Evolutionary conservation across 179 eudicot species (phyloP).

Genomic region (Silene coronaria): DNA sequence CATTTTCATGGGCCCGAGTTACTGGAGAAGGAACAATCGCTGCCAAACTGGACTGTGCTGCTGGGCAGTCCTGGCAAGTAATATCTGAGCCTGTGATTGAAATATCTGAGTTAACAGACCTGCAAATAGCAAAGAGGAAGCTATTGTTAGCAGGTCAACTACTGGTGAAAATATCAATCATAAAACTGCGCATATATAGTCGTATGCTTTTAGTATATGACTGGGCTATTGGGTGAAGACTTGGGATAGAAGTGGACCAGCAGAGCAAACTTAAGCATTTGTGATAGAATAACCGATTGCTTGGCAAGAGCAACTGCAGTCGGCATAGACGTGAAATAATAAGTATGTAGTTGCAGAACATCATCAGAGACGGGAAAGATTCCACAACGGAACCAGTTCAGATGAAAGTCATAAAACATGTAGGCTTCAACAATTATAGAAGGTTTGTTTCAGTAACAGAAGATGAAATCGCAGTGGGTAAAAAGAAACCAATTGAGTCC

Average conservation of each 20-base stretch:
- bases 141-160: not conserved
- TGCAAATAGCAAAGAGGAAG: slow-evolving; percentile 13
- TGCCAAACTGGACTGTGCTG: slow-evolving; percentile 8
- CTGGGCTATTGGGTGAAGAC: not conserved
- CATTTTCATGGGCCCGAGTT: slow-evolving; percentile 24
- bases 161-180: not conserved
- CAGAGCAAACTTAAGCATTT: not conserved
- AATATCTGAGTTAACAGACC: slow-evolving; percentile 21
- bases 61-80: slow-evolving; percentile 16
- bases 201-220: not conserved
- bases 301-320: not conserved
- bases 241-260: not conserved
- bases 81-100: slow-evolving; percentile 16
- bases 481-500: not conserved
- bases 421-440: not conserved
- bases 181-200: not conserved
- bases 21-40: slow-evolving; percentile 8
- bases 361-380: not conserved
- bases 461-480: not conserved
- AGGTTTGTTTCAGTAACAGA: not conserved
- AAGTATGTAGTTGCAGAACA: not conserved
- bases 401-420: not conserved
- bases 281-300: not conserved
- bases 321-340: not conserved
- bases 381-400: not conserved